Evolutionary conservation across 441 rosid genomes (phyloP), one percentile per base, ranked within the genome.

Genomic region (Biscutella laevigata): DNA sequence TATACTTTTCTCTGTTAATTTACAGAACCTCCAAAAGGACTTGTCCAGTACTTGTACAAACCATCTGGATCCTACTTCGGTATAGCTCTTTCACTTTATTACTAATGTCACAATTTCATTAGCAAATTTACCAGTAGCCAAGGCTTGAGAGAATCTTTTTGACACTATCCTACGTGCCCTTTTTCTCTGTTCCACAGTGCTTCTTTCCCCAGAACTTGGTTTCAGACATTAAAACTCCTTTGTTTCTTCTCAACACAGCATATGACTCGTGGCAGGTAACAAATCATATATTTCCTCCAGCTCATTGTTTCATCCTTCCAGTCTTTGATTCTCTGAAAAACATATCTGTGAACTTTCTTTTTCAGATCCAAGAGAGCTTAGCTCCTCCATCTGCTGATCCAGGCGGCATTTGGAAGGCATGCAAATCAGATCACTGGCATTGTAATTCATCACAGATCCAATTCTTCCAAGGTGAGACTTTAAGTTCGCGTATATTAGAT

Each of bases 191-290:
- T 38, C 30, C 33, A 3, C 77, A 92, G 97, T 92, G 99, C 71
- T 92, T 92, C 75, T 92, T 92, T 71, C 97, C 97, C 1, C 95
- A 88, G 63, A 76, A 88, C 74, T 27, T 86, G 59, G 72, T 92
- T 21, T 71, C 74, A 44, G 71, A 73, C 55, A 71, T 92, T 32
- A 75, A 69, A 61, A 81, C 99, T 22, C 97, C 97, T 0, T 56
- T 86, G 33, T 92, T 92, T 68, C 62, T 92, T 68, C 80, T 92
- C 64, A 92, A 92, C 39, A 74, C 95, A 45, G 97, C 97, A 0
- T 92, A 92, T 17, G 99, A 86, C 71, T 70, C 86, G 2, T 94
- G 96, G 97, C 97, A 86, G 95, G 97, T 84, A 75, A 2, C 1
- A n/a, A 26, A 19, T 28, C 10, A 1, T 37, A 16, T 45, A 9